Conservation (phyloP, 441 rosid species). For the Jatropha podagrica region DNA sequence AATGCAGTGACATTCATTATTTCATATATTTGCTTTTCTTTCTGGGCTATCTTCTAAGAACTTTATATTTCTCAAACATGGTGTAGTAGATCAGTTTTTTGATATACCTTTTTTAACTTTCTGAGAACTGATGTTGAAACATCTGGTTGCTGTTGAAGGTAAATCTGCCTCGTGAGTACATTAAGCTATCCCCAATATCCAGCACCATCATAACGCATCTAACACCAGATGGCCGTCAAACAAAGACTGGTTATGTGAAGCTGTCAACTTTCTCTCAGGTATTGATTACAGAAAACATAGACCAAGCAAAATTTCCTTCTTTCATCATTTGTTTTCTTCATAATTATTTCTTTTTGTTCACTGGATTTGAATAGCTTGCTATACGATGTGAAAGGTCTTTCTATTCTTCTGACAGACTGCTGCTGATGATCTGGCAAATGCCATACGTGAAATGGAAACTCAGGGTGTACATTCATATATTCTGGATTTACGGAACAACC, state of each 20-base stretch:
- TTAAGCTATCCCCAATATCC: conserved; percentile 75
- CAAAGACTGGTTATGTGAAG: conserved; percentile 82
- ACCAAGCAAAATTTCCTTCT: neutral
- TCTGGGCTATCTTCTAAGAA: neutral
- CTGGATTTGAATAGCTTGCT: neutral
- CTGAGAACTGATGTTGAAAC: conserved; percentile 15
- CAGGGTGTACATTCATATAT: conserved; percentile 78
- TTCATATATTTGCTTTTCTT: neutral
- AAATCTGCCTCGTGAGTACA: conserved; percentile 68
- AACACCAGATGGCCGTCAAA: conserved; percentile 58
- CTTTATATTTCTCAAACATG: neutral
- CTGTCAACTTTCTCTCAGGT: conserved; percentile 83
- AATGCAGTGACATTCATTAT: neutral
- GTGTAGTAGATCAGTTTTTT: neutral
- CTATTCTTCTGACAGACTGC: conserved; percentile 52
- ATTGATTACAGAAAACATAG: neutral
- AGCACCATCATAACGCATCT: conserved; percentile 78
- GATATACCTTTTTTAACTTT: neutral
- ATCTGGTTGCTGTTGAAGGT: conserved; percentile 46
- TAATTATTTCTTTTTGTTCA: neutral
- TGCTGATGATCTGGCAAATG: conserved; percentile 69
- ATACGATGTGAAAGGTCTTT: neutral
- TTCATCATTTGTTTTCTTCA: neutral
- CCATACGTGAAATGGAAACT: conserved; percentile 75
- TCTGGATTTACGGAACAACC: conserved; percentile 83